Percentiles rank a stretch among this genome's conserved stretches.
phyloP scores from a whole-genome alignment of 1,284 basidiomycete genomes.

The Leccinum subfulvum region DNA sequence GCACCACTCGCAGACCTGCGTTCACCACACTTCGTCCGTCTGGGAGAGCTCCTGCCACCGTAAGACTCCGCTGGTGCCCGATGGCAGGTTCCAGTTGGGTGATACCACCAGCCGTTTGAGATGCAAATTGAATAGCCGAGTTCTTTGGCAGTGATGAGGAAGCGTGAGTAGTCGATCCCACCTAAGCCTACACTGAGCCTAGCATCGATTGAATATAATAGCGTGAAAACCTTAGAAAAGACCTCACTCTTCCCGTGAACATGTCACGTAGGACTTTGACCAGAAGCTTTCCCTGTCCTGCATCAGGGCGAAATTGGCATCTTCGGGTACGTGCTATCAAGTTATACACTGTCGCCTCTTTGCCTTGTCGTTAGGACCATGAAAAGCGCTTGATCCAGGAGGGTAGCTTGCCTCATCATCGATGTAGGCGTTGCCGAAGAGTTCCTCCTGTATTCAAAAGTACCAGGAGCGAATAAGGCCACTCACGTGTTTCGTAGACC shows the following conservation, averaged over 20 bases:
- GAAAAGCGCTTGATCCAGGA: slow-evolving; percentile 41
- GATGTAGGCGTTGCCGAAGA: slow-evolving; percentile 48
- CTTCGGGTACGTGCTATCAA: slow-evolving; percentile 22
- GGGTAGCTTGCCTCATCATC: slow-evolving; percentile 58
- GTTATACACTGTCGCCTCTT: slow-evolving; percentile 60
- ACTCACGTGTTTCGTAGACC: slow-evolving; percentile 45
- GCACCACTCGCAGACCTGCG: slow-evolving; percentile 18
- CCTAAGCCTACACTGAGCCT: slow-evolving; percentile 52
- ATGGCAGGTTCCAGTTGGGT: slow-evolving; percentile 66
- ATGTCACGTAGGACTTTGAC: slow-evolving; percentile 71
- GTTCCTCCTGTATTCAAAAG: slow-evolving; percentile 40
- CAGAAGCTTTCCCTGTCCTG: slow-evolving; percentile 60
- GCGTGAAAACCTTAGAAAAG: slow-evolving; percentile 32
- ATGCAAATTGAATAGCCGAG: slow-evolving; percentile 56
- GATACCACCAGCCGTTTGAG: slow-evolving; percentile 55
- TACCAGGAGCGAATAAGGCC: slow-evolving; percentile 47
- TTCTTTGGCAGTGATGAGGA: slow-evolving; percentile 34
- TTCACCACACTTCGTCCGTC: slow-evolving; percentile 38
- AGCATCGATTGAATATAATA: not conserved
- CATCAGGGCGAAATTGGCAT: slow-evolving; percentile 54
- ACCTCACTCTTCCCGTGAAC: slow-evolving; percentile 36
- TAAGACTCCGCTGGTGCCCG: slow-evolving; percentile 31
- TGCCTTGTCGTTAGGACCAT: slow-evolving; percentile 22
- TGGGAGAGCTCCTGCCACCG: slow-evolving; percentile 46
- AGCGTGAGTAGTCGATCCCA: slow-evolving; percentile 40